These are phyloP conservation scores for Aspergillus intermedius DNA, from an alignment of 2,329 filamentous ascomycete genomes.

Conservation along the genomic window DNA sequence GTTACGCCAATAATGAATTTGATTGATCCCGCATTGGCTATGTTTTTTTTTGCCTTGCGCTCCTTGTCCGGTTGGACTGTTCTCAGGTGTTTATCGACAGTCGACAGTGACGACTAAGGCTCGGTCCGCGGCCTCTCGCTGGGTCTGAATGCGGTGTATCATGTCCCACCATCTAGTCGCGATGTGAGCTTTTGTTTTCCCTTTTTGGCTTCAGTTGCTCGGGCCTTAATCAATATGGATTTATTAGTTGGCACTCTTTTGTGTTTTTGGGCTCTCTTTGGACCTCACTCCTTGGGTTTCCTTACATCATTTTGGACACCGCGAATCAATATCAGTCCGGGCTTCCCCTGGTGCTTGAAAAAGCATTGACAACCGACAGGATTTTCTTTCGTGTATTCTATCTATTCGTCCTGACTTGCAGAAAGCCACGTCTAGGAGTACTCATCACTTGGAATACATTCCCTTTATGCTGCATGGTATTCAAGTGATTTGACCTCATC, in stretches of 20 bases:
- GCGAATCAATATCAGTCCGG: not conserved
- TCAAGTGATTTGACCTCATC: constrained; percentile 13
- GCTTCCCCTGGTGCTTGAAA: not conserved
- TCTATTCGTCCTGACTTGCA: constrained; percentile 25
- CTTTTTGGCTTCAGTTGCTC: not conserved
- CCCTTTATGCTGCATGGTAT: constrained; percentile 6
- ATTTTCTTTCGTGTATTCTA: constrained; percentile 26
- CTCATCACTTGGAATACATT: constrained; percentile 14
- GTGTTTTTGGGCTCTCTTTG: not conserved
- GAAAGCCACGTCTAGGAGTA: constrained; percentile 9
- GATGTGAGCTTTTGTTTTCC: not conserved
- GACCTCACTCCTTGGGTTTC: not conserved
- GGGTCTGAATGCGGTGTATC: too few species aligned
- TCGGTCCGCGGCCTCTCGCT: not conserved
- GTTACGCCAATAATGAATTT: not conserved
- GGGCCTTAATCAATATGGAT: not conserved
- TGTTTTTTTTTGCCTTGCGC: not conserved
- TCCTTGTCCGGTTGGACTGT: not conserved
- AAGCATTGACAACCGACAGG: constrained; percentile 9
- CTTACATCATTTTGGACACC: not conserved
- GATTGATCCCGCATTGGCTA: not conserved
- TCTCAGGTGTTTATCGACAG: not conserved
- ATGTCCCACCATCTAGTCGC: too few species aligned
- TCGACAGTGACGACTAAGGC: not conserved
- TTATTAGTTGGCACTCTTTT: not conserved